These are phyloP conservation scores for Lactifluus rugatus DNA, from an alignment of 768 basidiomycete genomes.

Conservation along the genomic window DNA sequence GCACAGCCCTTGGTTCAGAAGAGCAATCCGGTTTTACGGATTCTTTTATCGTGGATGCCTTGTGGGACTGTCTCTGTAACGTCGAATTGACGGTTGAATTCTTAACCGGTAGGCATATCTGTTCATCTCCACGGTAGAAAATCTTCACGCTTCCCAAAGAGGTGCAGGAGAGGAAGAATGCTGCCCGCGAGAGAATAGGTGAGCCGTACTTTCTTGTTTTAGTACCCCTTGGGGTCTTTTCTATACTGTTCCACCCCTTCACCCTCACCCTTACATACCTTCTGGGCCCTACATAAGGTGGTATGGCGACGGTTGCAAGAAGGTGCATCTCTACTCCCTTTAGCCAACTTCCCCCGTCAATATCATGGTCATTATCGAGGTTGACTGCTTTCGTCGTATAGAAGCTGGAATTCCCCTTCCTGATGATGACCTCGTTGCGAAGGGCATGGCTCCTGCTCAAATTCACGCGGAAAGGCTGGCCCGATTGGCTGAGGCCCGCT, in stretches of 20 bases:
- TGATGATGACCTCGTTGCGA: constrained; percentile 12
- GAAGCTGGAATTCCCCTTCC: constrained; percentile 21
- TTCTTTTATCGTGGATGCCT: constrained; percentile 58
- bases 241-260: constrained; percentile 25
- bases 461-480: constrained; percentile 14
- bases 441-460: constrained; percentile 14
- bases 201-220: constrained; percentile 38
- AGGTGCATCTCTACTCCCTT: constrained; percentile 21
- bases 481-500: constrained; percentile 10
- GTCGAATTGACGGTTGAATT: constrained; percentile 65
- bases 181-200: constrained; percentile 77
- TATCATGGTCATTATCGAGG: constrained; percentile 20
- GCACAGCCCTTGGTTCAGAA: constrained; percentile 56
- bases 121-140: not conserved
- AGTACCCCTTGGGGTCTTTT: constrained; percentile 22
- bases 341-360: constrained; percentile 4
- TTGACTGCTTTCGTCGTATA: constrained; percentile 21
- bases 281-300: constrained; percentile 16
- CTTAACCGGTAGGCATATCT: constrained; percentile 51
- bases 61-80: constrained; percentile 89
- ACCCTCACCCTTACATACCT: constrained; percentile 23
- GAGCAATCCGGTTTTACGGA: constrained; percentile 62
- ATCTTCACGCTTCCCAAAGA: constrained; percentile 34
- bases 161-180: constrained; percentile 53
- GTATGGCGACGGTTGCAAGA: constrained; percentile 17